A percentile compares a stretch with the other conserved stretches of the same genome.
Conservation (phyloP, 2,329 filamentous ascomycete genomes). For the Colletotrichum musae region DNA sequence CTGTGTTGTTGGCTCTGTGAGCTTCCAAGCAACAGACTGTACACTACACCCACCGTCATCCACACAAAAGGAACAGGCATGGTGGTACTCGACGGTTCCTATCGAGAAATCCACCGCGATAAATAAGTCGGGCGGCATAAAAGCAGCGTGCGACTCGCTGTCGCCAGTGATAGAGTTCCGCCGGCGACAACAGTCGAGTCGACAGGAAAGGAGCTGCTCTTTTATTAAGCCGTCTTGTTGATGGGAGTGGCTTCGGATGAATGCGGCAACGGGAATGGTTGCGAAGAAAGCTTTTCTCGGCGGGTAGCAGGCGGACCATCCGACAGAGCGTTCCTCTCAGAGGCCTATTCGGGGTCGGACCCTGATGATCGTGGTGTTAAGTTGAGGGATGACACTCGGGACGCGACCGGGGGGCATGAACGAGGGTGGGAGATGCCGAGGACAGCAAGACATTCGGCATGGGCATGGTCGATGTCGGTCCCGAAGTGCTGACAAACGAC, state of each 20-base stretch:
- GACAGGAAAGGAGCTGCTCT: constrained; percentile 9
- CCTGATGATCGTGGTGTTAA: constrained; percentile 32
- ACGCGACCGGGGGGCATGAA: constrained; percentile 6
- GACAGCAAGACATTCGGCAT: constrained; percentile 10
- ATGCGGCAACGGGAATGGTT: constrained; percentile 25
- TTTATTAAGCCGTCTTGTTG: constrained; percentile 1
- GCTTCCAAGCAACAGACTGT: too few relatives aligned
- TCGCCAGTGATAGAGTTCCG: constrained; percentile 20
- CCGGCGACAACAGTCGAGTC: constrained; percentile 3
- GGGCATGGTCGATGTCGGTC: constrained; percentile 9
- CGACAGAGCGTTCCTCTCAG: constrained; percentile 12
- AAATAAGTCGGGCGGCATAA: background rate
- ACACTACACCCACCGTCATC: too few relatives aligned
- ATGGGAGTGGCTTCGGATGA: constrained; percentile 26
- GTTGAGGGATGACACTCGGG: constrained; percentile 21
- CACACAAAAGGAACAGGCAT: too few relatives aligned
- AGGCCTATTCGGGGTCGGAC: constrained; percentile 34
- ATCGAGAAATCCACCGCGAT: background rate
- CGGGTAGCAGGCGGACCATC: constrained; percentile 10
- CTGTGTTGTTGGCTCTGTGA: background rate
- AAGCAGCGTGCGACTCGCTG: constrained; percentile 8
- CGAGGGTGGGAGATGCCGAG: constrained; percentile 25
- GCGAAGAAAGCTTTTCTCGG: constrained; percentile 14
- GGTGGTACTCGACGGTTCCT: too few relatives aligned
- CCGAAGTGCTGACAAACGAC: constrained; percentile 5